A percentile compares a stretch with the other conserved stretches of the same genome.
phyloP scores from a whole-genome alignment of 2,329 filamentous ascomycete genomes.

The Aphanocladium album region DNA sequence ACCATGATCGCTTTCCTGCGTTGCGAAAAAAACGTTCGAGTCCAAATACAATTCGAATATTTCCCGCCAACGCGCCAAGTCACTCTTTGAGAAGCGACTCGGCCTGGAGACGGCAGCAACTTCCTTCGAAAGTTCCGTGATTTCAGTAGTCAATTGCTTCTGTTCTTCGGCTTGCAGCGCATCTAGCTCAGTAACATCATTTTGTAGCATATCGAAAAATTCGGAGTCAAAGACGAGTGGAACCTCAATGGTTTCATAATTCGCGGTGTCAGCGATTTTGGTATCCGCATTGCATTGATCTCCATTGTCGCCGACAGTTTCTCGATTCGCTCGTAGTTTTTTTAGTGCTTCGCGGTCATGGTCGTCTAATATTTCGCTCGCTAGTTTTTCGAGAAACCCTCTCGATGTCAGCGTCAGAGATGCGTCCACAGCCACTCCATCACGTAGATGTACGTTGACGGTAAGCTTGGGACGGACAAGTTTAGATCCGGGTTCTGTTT shows the following conservation, averaged over 20 bases:
- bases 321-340: not conserved
- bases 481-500: constrained; percentile 34
- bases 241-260: constrained; percentile 55
- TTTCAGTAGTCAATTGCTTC: constrained; percentile 55
- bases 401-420: constrained; percentile 61
- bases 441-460: constrained; percentile 60
- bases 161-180: constrained; percentile 63
- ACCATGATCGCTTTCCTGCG: constrained; percentile 65
- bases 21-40: constrained; percentile 76
- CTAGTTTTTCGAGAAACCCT: constrained; percentile 57
- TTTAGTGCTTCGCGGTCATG: not conserved
- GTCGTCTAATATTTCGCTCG: constrained; percentile 30
- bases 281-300: not conserved
- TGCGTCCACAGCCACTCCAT: constrained; percentile 65
- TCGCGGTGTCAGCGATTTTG: not conserved
- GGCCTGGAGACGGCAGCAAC: constrained; percentile 62
- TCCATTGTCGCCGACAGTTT: not conserved
- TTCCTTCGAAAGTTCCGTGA: constrained; percentile 58
- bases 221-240: constrained; percentile 71
- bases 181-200: constrained; percentile 65
- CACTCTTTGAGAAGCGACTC: constrained; percentile 55
- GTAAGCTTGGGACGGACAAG: constrained; percentile 63
- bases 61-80: constrained; percentile 71
- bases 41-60: constrained; percentile 81
- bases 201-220: constrained; percentile 73